Evolutionary conservation across 306 rosid species (phyloP), one percentile per base, ranked within the genome.

Genomic region (Trifolium repens): DNA sequence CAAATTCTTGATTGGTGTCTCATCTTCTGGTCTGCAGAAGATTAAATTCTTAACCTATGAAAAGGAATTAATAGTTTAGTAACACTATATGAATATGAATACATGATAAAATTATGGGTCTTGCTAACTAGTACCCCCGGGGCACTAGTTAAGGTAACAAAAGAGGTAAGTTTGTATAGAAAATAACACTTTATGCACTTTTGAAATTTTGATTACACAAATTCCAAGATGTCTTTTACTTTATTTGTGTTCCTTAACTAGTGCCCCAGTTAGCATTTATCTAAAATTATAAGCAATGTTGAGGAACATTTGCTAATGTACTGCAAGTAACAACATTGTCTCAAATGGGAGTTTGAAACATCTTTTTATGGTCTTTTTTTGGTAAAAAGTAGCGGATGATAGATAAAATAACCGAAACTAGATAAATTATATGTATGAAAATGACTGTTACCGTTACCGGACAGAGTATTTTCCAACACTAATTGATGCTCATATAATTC

Each of bases 11-110:
- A 93, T 81, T 59, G 96, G 88, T 37, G 85, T 91, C 76, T 87
- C 96, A 69, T 93, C 96, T 69, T 91, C 93, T 4, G 96, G 92
- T 26, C 87, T 84, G 82, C 81, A 84, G 63, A 87, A 83, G 24
- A 91, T 77, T 81, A 93, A 79, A 80, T 85, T 85, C 76, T 91
- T 91, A 32, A 82, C 92, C 98, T 88, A 60, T 34, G 68, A 26
- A 83, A 50, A 19, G 13, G 37, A 39, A 32, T 50, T 70, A 17
- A 54, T 34, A 5, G 11, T 65, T 8, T 37, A 19, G 30, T 6
- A 69, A 15, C 16, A 40, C 8, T 26, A 40, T 27, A 66, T 44
- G 35, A 79, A 34, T n/a, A 43, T 42, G 22, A 66, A 30, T 22
- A 57, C 9, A 61, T 17, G 37, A 2, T 39, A 69, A 26, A 22